phyloP scores from a whole-genome alignment of 495 filamentous ascomycete genomes.

The Neurospora sp. region DNA sequence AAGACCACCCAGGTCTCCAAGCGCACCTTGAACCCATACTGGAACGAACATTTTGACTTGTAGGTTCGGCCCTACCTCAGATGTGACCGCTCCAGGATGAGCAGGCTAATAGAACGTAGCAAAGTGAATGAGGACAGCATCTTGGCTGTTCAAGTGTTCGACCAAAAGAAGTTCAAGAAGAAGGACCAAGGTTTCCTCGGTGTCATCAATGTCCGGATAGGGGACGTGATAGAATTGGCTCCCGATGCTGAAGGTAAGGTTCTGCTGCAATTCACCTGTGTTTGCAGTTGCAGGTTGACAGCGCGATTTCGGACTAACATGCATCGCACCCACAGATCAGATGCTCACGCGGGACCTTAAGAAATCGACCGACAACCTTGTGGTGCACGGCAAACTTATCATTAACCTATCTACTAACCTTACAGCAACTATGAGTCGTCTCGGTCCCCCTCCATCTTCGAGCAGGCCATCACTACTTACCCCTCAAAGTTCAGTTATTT shows the following conservation, averaged over 20 bases:
- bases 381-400: constrained; percentile 95
- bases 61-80: constrained; percentile 34
- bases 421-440: constrained; percentile 20
- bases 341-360: constrained; percentile 99
- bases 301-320: not conserved
- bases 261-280: not conserved
- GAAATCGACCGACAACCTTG: constrained; percentile 95
- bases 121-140: constrained; percentile 87
- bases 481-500: constrained; percentile 28
- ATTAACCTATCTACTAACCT: constrained; percentile 92
- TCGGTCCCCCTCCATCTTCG: constrained; percentile 20
- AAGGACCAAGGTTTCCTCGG: constrained; percentile 99
- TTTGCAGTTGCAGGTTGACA: not conserved
- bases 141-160: constrained; percentile 94
- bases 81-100: not conserved
- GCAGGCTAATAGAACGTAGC: constrained; percentile 39
- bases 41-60: constrained; percentile 99
- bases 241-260: constrained; percentile 82
- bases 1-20: constrained; percentile 92
- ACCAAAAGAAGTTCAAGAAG: constrained; percentile 99
- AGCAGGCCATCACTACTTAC: constrained; percentile 31
- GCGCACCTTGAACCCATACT: constrained; percentile 95
- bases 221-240: constrained; percentile 81
- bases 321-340: constrained; percentile 39
- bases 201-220: constrained; percentile 93